Percentiles rank a stretch among this genome's conserved stretches.
phyloP scores from a whole-genome alignment of 257 asterid species.

The Paulownia fortunei region DNA sequence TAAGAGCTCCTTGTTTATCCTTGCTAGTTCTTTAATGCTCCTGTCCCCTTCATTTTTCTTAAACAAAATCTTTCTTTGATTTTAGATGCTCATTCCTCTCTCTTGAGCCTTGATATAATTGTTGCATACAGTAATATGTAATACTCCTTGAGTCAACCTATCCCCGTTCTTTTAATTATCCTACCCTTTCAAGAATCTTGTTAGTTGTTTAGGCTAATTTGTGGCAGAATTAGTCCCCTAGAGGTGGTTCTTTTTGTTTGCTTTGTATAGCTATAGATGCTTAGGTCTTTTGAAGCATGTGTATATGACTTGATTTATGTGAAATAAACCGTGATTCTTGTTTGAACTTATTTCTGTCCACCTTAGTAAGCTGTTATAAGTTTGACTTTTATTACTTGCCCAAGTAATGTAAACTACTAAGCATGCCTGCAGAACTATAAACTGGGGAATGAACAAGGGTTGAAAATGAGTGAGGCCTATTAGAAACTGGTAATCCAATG shows the following conservation, averaged over 20 bases:
- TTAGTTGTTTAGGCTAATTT: slow-evolving; percentile 44
- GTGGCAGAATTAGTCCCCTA: slow-evolving; percentile 29
- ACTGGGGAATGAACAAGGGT: not conserved
- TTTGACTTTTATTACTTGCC: not conserved
- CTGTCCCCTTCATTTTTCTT: slow-evolving; percentile 25
- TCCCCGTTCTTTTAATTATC: slow-evolving; percentile 17
- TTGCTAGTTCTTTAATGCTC: slow-evolving; percentile 42
- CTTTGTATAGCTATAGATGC: slow-evolving; percentile 50
- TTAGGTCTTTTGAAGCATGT: not conserved
- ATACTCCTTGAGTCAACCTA: slow-evolving; percentile 37
- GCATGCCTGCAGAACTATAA: not conserved
- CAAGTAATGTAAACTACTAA: not conserved
- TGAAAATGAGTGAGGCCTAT: not conserved
- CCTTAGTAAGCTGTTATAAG: not conserved
- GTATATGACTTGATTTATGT: not conserved
- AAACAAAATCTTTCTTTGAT: not conserved
- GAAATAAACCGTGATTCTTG: not conserved
- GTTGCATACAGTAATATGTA: slow-evolving; percentile 31
- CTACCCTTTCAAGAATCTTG: slow-evolving; percentile 22
- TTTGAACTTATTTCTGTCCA: not conserved
- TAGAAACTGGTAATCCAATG: not conserved
- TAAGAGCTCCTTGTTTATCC: slow-evolving; percentile 59
- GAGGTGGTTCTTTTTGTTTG: slow-evolving; percentile 37
- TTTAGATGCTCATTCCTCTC: slow-evolving; percentile 42
- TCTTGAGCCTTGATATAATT: slow-evolving; percentile 48